These are phyloP conservation scores for Pluteus cervinus DNA, from an alignment of 768 basidiomycete species.

Conservation along the genomic window DNA sequence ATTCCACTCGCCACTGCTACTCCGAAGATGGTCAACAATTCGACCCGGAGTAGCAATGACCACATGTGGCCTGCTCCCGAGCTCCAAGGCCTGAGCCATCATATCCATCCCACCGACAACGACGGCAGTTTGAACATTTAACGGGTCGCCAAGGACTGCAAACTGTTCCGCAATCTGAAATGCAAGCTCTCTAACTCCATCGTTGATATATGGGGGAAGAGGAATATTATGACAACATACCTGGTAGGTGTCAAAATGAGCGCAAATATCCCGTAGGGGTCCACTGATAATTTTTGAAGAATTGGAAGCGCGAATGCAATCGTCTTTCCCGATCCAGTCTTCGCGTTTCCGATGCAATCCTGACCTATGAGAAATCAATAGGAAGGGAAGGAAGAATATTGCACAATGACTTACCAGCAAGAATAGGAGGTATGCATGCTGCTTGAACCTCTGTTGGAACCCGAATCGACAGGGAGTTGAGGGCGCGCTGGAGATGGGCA, in stretches of 20 bases:
- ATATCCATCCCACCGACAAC: slow-evolving; percentile 99
- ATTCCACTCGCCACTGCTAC: slow-evolving; percentile 76
- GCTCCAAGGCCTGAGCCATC: slow-evolving; percentile 87
- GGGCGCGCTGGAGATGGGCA: slow-evolving; percentile 49
- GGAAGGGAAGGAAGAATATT: neutral
- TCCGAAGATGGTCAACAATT: slow-evolving; percentile 84
- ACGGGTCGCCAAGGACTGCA: slow-evolving; percentile 75
- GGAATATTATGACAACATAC: slow-evolving; percentile 33
- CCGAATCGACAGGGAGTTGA: slow-evolving; percentile 80
- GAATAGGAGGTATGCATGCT: slow-evolving; percentile 84
- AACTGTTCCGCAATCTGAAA: slow-evolving; percentile 98
- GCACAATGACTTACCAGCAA: slow-evolving; percentile 50
- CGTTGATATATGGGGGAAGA: neutral
- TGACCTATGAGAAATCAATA: slow-evolving; percentile 45
- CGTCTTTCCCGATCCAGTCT: slow-evolving; percentile 98
- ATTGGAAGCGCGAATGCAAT: slow-evolving; percentile 97
- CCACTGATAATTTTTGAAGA: slow-evolving; percentile 76
- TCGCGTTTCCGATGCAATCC: slow-evolving; percentile 96
- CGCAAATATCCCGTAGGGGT: slow-evolving; percentile 94
- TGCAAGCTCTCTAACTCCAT: slow-evolving; percentile 72
- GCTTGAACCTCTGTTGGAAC: slow-evolving; percentile 83
- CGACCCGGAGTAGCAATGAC: slow-evolving; percentile 95
- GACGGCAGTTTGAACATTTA: slow-evolving; percentile 81
- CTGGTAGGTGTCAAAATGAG: slow-evolving; percentile 92
- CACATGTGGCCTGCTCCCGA: slow-evolving; percentile 82